Base-by-base conservation (phyloP, 192 early-diverging fungal genomes). In the Entomortierella chlamydospora region DNA sequence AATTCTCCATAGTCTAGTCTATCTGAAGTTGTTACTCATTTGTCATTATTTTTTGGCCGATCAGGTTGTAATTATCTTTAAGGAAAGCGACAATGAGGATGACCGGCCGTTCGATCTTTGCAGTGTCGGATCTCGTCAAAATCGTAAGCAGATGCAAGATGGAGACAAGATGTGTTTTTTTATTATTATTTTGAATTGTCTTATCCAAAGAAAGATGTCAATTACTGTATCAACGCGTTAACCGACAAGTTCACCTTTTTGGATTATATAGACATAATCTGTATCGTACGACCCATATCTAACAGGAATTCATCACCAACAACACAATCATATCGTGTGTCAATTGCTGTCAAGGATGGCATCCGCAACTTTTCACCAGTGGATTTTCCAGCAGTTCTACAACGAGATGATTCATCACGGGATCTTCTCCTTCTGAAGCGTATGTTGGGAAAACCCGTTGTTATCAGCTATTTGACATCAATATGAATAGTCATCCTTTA, bases 341-440 rank as follows among this genome's bases (percentile, higher is more conserved):
- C 61, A 7, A 77, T 89, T 31, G 85, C 83, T 18, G 73, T 84
- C 42, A 91, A 87, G 73, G 69, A 72, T 28, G 90, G 89, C 23
- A 89, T 92, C 15, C 90, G 86, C 0, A 67, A 82, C n/a, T 92
- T 92, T 68, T 82, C 82, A 12, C 91, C 91, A 0, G 66, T 87
- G 5, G 76, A 91, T 31, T 90, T 90, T 6, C 90, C 90, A 12
- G 64, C 83, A 4, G 56, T 88, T 8, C 76, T 92, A 31, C 69
- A 64, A 8, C 77, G 72, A 49, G 91, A 92, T 63, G 83, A 87
- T 11, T 86, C 89, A 17, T 84, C 85, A 9, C 76, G 91, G 26
- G 91, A 92, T 65, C 90, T 89, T 49, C 85, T 92, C 52, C 60
- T 92, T 20, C 85, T 91, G 57, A 90, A 90, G 52, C 63, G 89